Evolutionary conservation across 2,329 filamentous ascomycete species (phyloP).

Genomic region (Aureobasidium mangrovei): DNA sequence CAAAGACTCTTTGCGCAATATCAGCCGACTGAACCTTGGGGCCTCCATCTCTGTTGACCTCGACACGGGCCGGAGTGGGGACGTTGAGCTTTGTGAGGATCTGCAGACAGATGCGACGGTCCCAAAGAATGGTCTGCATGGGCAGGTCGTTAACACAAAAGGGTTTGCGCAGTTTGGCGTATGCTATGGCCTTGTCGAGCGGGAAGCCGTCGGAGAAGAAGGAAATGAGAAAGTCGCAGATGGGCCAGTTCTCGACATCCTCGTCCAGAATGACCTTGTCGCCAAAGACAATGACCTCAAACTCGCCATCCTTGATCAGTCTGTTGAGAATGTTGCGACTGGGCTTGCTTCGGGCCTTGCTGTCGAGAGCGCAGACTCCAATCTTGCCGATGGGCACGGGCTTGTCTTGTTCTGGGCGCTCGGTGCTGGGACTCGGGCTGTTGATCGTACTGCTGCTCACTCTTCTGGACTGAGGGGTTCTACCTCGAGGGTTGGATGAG

Average conservation of each 20-base stretch:
- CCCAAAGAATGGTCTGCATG: constrained; percentile 97
- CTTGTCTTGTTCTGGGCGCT: constrained; percentile 51
- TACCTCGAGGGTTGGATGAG: constrained; percentile 18
- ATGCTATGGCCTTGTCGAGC: constrained; percentile 91
- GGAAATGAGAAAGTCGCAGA: constrained; percentile 92
- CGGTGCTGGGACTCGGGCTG: constrained; percentile 70
- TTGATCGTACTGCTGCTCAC: constrained; percentile 77
- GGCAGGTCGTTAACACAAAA: constrained; percentile 96
- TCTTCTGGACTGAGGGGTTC: constrained; percentile 54
- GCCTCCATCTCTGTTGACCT: constrained; percentile 89
- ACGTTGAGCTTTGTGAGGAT: constrained; percentile 86
- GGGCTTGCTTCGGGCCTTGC: constrained; percentile 93
- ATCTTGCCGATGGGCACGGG: constrained; percentile 54
- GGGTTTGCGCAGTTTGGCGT: constrained; percentile 83
- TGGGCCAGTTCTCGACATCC: constrained; percentile 90
- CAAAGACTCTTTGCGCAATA: constrained; percentile 68
- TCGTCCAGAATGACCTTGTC: constrained; percentile 98
- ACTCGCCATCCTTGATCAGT: constrained; percentile 84
- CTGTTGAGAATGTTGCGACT: constrained; percentile 93
- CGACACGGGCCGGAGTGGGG: constrained; percentile 76
- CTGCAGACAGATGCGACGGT: constrained; percentile 77
- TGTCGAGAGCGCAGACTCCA: constrained; percentile 88
- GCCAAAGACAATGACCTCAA: constrained; percentile 95
- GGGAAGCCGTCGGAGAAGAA: constrained; percentile 99
- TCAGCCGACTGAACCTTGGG: constrained; percentile 70